These are phyloP conservation scores for Erodium chrysanthum DNA, from an alignment of 441 rosid species.

Conservation along the genomic window DNA sequence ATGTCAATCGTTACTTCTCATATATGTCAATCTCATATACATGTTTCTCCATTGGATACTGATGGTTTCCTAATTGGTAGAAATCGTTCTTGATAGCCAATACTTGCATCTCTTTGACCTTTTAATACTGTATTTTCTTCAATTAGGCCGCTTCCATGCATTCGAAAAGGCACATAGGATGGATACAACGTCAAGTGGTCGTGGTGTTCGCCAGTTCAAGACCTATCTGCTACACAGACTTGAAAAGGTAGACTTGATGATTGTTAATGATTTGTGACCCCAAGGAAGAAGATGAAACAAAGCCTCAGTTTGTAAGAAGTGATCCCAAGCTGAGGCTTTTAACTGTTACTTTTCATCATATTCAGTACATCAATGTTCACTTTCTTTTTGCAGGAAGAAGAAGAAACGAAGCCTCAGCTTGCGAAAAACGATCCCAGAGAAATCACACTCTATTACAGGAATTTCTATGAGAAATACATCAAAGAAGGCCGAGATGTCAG, in stretches of 20 bases:
- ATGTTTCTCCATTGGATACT: no score
- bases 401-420: neutral
- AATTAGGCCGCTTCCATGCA: conserved; percentile 83
- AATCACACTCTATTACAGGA: neutral
- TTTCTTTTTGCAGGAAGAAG: neutral
- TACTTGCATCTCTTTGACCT: neutral
- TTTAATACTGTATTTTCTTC: neutral
- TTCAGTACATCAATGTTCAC: conserved; percentile 8
- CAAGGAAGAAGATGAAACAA: no score
- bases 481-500: neutral
- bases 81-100: neutral
- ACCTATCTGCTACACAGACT: conserved; percentile 73
- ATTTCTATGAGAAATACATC: neutral
- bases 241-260: conserved; percentile 48
- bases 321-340: no score
- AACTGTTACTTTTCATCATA: no score
- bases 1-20: no score
- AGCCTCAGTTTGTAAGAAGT: no score
- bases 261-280: conserved; percentile 8
- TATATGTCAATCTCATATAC: no score
- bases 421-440: neutral
- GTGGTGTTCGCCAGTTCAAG: conserved; percentile 94
- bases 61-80: no score
- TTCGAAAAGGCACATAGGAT: conserved; percentile 72
- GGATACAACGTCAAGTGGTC: conserved; percentile 67